Evolutionary conservation across 352 stramenopile species (phyloP).

Genomic region (Globisporangium radiosum): DNA sequence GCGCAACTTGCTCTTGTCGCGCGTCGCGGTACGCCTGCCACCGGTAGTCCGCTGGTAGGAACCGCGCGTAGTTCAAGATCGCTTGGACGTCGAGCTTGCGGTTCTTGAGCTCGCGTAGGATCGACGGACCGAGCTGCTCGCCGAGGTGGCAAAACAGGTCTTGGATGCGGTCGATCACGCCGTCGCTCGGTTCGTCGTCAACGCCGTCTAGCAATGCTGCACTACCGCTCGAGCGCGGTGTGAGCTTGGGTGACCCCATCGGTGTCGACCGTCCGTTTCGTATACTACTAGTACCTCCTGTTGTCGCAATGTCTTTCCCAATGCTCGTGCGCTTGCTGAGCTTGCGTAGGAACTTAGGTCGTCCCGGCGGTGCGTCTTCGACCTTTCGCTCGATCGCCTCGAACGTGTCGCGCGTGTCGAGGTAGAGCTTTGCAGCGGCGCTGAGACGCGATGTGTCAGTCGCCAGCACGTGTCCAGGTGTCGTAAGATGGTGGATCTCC

Average conservation of each 20-base stretch:
- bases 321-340: constrained; percentile 38
- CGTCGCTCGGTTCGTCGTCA: constrained; percentile 24
- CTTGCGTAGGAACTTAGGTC: constrained; percentile 42
- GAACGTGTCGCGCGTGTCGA: constrained; percentile 71
- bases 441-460: constrained; percentile 31
- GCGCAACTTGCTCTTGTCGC: constrained; percentile 45
- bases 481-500: constrained; percentile 49
- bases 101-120: constrained; percentile 46
- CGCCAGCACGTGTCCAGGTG: constrained; percentile 19
- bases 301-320: too few relatives aligned
- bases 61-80: constrained; percentile 60
- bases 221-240: neutral
- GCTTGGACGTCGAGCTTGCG: constrained; percentile 45
- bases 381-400: constrained; percentile 55
- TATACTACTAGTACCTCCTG: neutral
- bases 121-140: constrained; percentile 30
- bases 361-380: constrained; percentile 32
- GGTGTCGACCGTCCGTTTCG: neutral
- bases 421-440: constrained; percentile 64
- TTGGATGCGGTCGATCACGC: constrained; percentile 53
- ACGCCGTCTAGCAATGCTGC: neutral
- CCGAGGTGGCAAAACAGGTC: constrained; percentile 66
- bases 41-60: constrained; percentile 50
- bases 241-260: constrained; percentile 5
- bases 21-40: constrained; percentile 63